Base-by-base conservation (phyloP, 176 grass and related monocot species). In the Eragrostis curvula region DNA sequence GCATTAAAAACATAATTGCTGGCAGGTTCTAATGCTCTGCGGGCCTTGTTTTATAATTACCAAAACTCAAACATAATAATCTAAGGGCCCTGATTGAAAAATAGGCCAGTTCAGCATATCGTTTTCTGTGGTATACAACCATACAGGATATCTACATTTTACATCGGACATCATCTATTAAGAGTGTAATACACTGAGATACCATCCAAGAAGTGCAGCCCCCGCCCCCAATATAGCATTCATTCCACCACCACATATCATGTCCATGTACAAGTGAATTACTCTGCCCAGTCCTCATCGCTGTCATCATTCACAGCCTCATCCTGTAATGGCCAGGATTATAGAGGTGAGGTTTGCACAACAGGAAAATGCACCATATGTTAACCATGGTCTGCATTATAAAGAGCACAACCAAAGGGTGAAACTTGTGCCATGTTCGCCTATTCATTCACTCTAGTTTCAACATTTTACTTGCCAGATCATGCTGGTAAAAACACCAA, bases 261-360 rank as follows among this genome's bases (percentile, higher is more conserved):
- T 6, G 12, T 25, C 47, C 12, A 45, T 1, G 9, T 69, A 36
- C 63, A 50, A 16, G 43, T 3, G 47, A 12, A 43, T 85, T 62
- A 93, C 65, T 73, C 91, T 5, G 53, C 66, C 88, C 85, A 94
- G 55, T 94, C 91, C 66, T 90, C 91, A 2, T 93, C 88, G 23
- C 91, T 90, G 64, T 88, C 84, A 47, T 90, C 88, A 64, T 90
- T 70, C 45, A 24, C 27, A 20, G 0, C 58, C 20, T 80, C 44
- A 46, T 85, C 77, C 76, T 85, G 75, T 59, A 42, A 48, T 46
- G 20, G 48, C 84, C 66, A 27, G 3, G 15, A 73, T 20, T 65
- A 77, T 7, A 2, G 44, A 27, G 13, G 59, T 79, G 28, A 46
- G 74, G 57, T 20, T 73, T 39, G 24, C 5, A 27, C 27, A 50